Evolutionary conservation across 163 green algal species (phyloP).

Genomic region (Scenedesmus sp.): DNA sequence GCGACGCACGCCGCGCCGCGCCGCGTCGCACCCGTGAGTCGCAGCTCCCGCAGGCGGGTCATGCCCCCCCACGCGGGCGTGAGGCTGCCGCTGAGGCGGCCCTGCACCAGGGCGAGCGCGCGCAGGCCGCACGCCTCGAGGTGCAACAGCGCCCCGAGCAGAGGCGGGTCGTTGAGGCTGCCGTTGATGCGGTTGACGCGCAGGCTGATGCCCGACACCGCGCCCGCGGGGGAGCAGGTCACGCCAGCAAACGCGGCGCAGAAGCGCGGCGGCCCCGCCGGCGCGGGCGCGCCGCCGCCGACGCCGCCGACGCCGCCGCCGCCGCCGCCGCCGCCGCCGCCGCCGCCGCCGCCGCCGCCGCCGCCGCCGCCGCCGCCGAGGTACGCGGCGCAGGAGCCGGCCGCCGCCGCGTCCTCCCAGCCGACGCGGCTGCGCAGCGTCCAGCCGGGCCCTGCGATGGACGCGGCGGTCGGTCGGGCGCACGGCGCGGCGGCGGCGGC

Average conservation of each 20-base stretch:
- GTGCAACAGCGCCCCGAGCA: not conserved
- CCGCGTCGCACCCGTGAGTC: no score
- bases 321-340: not conserved
- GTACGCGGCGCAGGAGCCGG: not conserved
- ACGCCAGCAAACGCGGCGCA: not conserved
- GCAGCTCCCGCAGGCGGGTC: not conserved
- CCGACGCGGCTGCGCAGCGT: not conserved
- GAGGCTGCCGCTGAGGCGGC: constrained; percentile 3
- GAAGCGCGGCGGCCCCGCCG: not conserved
- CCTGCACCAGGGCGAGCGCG: constrained; percentile 2
- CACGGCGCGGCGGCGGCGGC: not conserved
- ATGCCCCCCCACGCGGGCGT: not conserved
- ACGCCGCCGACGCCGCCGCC: not conserved
- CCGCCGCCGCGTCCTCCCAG: not conserved
- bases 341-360: not conserved
- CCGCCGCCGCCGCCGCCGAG: not conserved
- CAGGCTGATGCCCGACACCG: not conserved
- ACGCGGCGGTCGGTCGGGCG: not conserved
- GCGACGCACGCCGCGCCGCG: no score
- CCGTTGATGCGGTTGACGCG: constrained; percentile 1
- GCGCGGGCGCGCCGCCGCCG: not conserved
- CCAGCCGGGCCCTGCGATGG: not conserved
- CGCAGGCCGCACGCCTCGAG: not conserved
- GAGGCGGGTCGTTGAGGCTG: not conserved
- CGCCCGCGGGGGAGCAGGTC: not conserved